Conservation (phyloP, 169 alveolate genomes). For the Eimeria brunetti region DNA sequence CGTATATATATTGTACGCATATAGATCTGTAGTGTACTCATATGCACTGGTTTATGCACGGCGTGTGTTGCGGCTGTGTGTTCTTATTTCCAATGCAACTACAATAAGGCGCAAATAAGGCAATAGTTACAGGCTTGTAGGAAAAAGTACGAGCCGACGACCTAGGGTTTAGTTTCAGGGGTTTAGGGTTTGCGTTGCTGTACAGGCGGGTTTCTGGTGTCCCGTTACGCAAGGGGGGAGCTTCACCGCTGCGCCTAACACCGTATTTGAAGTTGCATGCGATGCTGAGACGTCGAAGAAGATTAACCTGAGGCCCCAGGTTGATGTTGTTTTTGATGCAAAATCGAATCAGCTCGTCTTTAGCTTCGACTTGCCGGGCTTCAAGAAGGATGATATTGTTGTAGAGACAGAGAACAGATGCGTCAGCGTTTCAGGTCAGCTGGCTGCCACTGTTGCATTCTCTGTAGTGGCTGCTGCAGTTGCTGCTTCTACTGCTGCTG, state of each 20-base stretch:
- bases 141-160: background rate
- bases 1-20: too few species aligned
- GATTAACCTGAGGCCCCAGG: constrained; percentile 70
- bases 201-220: constrained; percentile 78
- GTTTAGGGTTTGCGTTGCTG: background rate
- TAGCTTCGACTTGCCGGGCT: constrained; percentile 73
- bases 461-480: too few species aligned
- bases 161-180: background rate
- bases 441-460: too few species aligned
- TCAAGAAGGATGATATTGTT: constrained; percentile 49
- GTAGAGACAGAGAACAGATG: constrained; percentile 72
- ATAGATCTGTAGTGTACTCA: too few species aligned
- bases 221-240: constrained; percentile 56
- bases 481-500: too few species aligned
- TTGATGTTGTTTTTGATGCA: constrained; percentile 59
- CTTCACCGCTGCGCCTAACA: constrained; percentile 73
- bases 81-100: too few species aligned
- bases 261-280: constrained; percentile 75
- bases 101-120: too few species aligned
- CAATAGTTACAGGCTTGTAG: too few species aligned
- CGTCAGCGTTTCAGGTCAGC: constrained; percentile 61
- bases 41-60: too few species aligned
- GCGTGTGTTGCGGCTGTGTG: too few species aligned
- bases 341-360: constrained; percentile 43
- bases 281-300: constrained; percentile 54